These are phyloP conservation scores for Pestalotiopsis sp. DNA, from an alignment of 2,329 filamentous ascomycete genomes.

Conservation along the genomic window DNA sequence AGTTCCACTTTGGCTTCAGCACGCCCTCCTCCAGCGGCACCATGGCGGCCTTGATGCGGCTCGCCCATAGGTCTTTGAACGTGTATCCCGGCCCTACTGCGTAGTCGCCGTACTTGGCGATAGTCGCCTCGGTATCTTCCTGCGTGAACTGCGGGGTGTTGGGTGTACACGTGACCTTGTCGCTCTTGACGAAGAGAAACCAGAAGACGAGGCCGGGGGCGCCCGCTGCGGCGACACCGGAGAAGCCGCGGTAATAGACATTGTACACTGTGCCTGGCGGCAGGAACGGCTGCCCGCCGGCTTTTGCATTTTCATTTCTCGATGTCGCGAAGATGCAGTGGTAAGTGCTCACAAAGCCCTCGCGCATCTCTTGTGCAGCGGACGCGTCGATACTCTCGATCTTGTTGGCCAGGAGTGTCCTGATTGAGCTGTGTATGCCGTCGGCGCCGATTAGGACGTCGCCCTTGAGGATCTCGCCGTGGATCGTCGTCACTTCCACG, in stretches of 20 bases:
- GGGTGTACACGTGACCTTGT: neutral
- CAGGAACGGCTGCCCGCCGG: neutral
- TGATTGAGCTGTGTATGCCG: neutral
- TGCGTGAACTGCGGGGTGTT: slow-evolving; percentile 16
- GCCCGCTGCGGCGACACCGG: neutral
- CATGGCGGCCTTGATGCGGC: slow-evolving; percentile 17
- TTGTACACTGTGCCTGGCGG: neutral
- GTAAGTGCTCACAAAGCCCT: neutral
- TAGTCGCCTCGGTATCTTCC: slow-evolving; percentile 15
- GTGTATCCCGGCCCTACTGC: slow-evolving; percentile 24
- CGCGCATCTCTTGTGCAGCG: neutral
- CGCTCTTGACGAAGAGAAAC: slow-evolving; percentile 1
- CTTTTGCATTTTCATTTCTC: neutral
- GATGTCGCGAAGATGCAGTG: slow-evolving; percentile 8
- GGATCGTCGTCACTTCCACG: neutral
- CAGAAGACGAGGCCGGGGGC: neutral
- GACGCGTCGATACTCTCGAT: neutral
- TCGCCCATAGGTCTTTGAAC: slow-evolving; percentile 22
- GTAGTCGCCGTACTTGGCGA: slow-evolving; percentile 18
- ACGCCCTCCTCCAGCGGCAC: slow-evolving; percentile 22
- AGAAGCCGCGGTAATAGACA: neutral
- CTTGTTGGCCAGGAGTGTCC: neutral
- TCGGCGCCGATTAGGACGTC: neutral
- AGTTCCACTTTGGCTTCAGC: slow-evolving; percentile 19
- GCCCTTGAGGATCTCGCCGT: neutral